Percentiles rank a stretch among this genome's conserved stretches.
Conservation (phyloP, 1,284 basidiomycete species). For the Sutorius eximius region DNA sequence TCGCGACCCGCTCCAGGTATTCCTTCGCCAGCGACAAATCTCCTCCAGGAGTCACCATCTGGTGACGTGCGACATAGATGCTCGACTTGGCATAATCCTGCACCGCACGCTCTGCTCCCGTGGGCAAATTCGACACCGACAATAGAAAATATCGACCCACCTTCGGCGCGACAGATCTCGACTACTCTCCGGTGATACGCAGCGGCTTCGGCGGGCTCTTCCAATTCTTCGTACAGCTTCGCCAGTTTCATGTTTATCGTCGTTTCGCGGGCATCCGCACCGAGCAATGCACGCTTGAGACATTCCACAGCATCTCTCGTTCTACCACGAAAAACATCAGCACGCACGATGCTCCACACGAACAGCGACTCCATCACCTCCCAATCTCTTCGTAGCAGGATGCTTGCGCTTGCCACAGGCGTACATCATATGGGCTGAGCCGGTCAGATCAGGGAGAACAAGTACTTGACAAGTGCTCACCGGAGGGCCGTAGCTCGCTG, state of each 20-base stretch:
- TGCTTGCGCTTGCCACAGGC: slow-evolving; percentile 95
- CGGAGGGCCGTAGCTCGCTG: slow-evolving; percentile 92
- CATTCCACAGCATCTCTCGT: slow-evolving; percentile 85
- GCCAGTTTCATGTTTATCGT: slow-evolving; percentile 78
- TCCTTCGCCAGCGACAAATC: slow-evolving; percentile 62
- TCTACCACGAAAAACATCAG: slow-evolving; percentile 34
- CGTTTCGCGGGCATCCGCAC: slow-evolving; percentile 80
- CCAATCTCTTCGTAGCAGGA: slow-evolving; percentile 92
- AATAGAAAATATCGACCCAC: slow-evolving; percentile 26
- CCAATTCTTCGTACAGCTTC: slow-evolving; percentile 67
- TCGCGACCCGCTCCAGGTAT: slow-evolving; percentile 70
- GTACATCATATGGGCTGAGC: slow-evolving; percentile 88
- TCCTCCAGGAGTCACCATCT: slow-evolving; percentile 60
- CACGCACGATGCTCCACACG: not conserved
- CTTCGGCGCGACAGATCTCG: slow-evolving; percentile 66
- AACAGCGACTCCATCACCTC: slow-evolving; percentile 48
- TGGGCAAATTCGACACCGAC: slow-evolving; percentile 13
- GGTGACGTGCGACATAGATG: slow-evolving; percentile 77
- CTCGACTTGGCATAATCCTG: slow-evolving; percentile 79
- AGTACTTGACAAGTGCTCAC: slow-evolving; percentile 42
- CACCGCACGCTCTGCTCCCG: slow-evolving; percentile 55
- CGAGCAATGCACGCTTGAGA: slow-evolving; percentile 83
- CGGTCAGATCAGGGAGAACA: slow-evolving; percentile 10
- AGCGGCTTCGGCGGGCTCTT: slow-evolving; percentile 64
- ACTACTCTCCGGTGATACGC: slow-evolving; percentile 74